A percentile compares a stretch with the other conserved stretches of the same genome.
Conservation (phyloP, 129 eudicot species). For the Arctium lappa region DNA sequence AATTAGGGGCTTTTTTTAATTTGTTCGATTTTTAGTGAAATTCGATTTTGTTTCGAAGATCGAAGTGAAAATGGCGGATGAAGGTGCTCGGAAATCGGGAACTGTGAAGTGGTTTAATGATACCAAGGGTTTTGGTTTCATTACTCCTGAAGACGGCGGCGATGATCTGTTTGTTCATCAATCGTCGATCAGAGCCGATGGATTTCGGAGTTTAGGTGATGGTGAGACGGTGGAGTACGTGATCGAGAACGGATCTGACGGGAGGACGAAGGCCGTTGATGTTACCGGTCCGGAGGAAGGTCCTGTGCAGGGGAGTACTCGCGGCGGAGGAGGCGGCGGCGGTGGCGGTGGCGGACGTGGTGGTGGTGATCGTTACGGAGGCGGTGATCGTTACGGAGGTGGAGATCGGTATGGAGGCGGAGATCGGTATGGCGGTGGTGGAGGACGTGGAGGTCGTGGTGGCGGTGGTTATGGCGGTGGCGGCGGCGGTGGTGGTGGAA, state of each 20-base stretch:
- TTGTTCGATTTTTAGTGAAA: neutral
- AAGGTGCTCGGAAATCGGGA: constrained; percentile 33
- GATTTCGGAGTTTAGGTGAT: constrained; percentile 73
- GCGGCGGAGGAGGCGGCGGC: constrained; percentile 29
- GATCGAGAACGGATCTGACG: constrained; percentile 55
- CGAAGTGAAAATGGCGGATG: constrained; percentile 32
- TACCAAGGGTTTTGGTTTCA: constrained; percentile 38
- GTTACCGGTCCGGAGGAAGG: constrained; percentile 34
- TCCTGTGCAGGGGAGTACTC: constrained; percentile 24
- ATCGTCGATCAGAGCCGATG: constrained; percentile 67
- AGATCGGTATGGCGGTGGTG: constrained; percentile 29
- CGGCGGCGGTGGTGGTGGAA: constrained; percentile 28
- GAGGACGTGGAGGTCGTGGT: constrained; percentile 40
- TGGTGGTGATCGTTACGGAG: neutral
- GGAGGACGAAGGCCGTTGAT: constrained; percentile 68
- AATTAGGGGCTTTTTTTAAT: constrained; percentile 2
- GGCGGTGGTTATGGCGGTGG: constrained; percentile 41
- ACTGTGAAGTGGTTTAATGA: constrained; percentile 41
- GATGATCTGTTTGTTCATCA: constrained; percentile 89
- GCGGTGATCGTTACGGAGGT: constrained; percentile 26
- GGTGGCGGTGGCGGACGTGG: constrained; percentile 30
- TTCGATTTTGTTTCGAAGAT: neutral
- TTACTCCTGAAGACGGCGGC: constrained; percentile 58
- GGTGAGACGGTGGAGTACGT: constrained; percentile 69
- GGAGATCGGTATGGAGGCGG: constrained; percentile 33